A percentile compares a stretch with the other conserved stretches of the same genome.
Conservation (phyloP, 2,329 filamentous ascomycete genomes). For the Verticillium zaregamsianum region DNA sequence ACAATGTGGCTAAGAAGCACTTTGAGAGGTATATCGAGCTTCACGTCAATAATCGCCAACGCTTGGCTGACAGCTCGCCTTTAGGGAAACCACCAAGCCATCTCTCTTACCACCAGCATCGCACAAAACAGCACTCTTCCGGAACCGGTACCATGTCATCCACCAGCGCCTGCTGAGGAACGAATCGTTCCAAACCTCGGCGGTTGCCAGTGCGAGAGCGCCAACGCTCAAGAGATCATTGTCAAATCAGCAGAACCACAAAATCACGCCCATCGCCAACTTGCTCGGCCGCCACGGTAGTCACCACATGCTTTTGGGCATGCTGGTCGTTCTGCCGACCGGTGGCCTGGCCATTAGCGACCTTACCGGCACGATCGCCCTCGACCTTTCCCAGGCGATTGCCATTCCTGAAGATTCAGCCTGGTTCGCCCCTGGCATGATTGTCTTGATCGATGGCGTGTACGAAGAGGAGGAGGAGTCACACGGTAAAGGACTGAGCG, state of each 20-base stretch:
- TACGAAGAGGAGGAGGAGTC: conserved; percentile 89
- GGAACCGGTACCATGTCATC: conserved; percentile 87
- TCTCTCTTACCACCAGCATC: conserved; percentile 71
- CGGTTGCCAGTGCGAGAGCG: conserved; percentile 59
- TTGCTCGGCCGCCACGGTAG: conserved; percentile 75
- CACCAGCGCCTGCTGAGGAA: conserved; percentile 90
- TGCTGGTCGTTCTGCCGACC: conserved; percentile 75
- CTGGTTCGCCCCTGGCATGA: conserved; percentile 95
- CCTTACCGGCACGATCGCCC: conserved; percentile 77
- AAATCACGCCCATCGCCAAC: conserved; percentile 80
- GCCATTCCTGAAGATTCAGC: conserved; percentile 80
- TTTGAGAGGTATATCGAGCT: conserved; percentile 64
- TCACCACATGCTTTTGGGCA: conserved; percentile 80
- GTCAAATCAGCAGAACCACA: conserved; percentile 68
- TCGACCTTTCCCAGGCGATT: conserved; percentile 77
- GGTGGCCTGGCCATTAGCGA: conserved; percentile 82
- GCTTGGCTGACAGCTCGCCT: conserved; percentile 4
- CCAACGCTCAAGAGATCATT: conserved; percentile 53
- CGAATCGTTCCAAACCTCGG: conserved; percentile 83
- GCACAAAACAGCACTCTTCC: conserved; percentile 81
- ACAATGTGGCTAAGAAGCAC: conserved; percentile 80
- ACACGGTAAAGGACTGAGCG: conserved; percentile 64
- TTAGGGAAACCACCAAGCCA: conserved; percentile 57
- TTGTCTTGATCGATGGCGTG: conserved; percentile 90
- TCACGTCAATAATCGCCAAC: neutral